Conservation (phyloP, 495 filamentous ascomycete species). For the Podospora fimiseda region DNA sequence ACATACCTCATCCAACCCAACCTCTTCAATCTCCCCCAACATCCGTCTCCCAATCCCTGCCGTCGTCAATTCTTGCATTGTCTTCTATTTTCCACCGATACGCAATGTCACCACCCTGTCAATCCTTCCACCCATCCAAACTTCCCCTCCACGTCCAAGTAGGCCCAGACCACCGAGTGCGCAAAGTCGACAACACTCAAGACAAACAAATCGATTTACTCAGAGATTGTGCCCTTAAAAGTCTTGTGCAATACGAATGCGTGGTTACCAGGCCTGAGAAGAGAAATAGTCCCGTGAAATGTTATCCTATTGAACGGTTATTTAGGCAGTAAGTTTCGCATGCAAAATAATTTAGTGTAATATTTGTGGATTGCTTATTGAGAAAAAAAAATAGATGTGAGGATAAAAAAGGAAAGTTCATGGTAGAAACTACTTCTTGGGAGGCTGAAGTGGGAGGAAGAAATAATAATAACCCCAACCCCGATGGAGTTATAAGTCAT, state of each 20-base stretch:
- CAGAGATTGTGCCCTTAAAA: slow-evolving; percentile 60
- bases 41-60: slow-evolving; percentile 54
- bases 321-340: slow-evolving; percentile 63
- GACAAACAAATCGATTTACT: slow-evolving; percentile 50
- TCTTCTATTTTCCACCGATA: slow-evolving; percentile 2
- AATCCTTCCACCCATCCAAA: slow-evolving; percentile 48
- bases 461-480: too few relatives aligned
- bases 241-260: slow-evolving; percentile 80
- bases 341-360: background rate
- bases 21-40: slow-evolving; percentile 42
- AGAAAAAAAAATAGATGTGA: slow-evolving; percentile 74
- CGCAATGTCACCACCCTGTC: slow-evolving; percentile 55
- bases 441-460: slow-evolving; percentile 42
- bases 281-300: slow-evolving; percentile 52
- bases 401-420: slow-evolving; percentile 53
- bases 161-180: slow-evolving; percentile 36
- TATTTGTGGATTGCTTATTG: too few relatives aligned
- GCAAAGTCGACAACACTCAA: slow-evolving; percentile 44
- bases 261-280: slow-evolving; percentile 51
- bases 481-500: background rate
- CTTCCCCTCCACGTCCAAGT: slow-evolving; percentile 47
- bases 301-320: slow-evolving; percentile 66
- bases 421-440: slow-evolving; percentile 79
- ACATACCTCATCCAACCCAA: slow-evolving; percentile 39
- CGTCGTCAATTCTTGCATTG: slow-evolving; percentile 21